Evolutionary conservation across 257 asterid species (phyloP), one percentile per base, ranked within the genome.

Genomic region (Solanum rostratum): DNA sequence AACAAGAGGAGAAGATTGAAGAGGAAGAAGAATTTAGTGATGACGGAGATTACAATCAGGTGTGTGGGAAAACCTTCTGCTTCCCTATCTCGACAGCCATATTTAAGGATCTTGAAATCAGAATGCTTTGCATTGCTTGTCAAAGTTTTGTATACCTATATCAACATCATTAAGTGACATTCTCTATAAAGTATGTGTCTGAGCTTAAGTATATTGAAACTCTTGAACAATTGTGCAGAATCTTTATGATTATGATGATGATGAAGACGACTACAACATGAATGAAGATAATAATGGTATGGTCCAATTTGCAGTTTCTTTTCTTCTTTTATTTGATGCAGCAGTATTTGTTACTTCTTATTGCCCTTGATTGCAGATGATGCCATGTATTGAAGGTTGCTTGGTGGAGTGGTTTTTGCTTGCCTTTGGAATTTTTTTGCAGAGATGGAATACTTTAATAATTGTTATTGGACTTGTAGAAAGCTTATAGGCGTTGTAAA

Each of bases 261-360:
- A 95, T 85, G 98, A 92, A 85, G 97, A 91, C 62, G 95, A 92
- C 85, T 91, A 14, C 85, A 93, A 93, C 87, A 84, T 87, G 97
- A 85, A 84, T 1, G 95, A 89, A 3, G 95, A 91, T 74, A 85
- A 88, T 46, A 86, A 89, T 73, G 93, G 94, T 93, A 90, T 20
- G 90, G 54, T 43, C 39, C 14, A 43, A 46, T 50, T 24, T 76
- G 62, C 62, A 49, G 62, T 15, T 76, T 24, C 60, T 46, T 49
- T 76, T 76, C 41, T 45, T 24, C 81, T 76, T 76, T 49, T 76
- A 46, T 49, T 46, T 76, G 81, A 76, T 49, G 60, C 81, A 76
- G 18, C 60, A 16, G 14, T 24, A 49, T 76, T 49, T 19, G 37
- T 15, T 27, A 46, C 62, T 49, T 76, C 24, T 76, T 76, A 27